Percentiles rank a stretch among this genome's conserved stretches.
Conservation (phyloP, 352 stramenopile species). For the Globisporangium lucens region DNA sequence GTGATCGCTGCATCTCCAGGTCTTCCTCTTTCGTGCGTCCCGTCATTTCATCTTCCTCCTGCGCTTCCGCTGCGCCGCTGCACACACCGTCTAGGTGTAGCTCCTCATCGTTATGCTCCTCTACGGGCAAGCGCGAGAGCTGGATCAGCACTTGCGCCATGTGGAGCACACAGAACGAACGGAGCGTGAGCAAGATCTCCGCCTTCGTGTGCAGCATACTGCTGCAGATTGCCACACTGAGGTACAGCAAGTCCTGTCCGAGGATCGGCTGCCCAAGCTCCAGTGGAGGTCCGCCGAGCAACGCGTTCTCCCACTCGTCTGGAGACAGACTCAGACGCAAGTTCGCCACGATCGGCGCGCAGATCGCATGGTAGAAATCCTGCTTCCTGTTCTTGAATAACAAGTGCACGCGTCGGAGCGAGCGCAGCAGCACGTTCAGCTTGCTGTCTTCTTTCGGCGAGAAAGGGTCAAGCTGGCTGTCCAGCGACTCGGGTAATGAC, state of each 20-base stretch:
- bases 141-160: conserved; percentile 80
- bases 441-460: conserved; percentile 79
- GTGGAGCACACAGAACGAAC: conserved; percentile 70
- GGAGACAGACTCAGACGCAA: conserved; percentile 39
- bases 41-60: conserved; percentile 13
- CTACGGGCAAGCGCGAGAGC: conserved; percentile 43
- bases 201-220: conserved; percentile 75
- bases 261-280: conserved; percentile 62
- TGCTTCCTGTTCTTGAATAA: conserved; percentile 52
- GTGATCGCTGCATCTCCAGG: conserved; percentile 30
- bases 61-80: conserved; percentile 3
- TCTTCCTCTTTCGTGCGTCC: conserved; percentile 32
- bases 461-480: conserved; percentile 64
- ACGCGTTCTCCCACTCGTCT: conserved; percentile 48
- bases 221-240: conserved; percentile 71
- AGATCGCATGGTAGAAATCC: conserved; percentile 52
- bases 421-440: conserved; percentile 62
- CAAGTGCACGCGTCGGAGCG: conserved; percentile 49
- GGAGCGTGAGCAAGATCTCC: conserved; percentile 77
- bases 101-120: conserved; percentile 55
- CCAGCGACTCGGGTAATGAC: conserved; percentile 59
- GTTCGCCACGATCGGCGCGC: conserved; percentile 42
- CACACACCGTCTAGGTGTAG: conserved; percentile 13
- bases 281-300: conserved; percentile 45
- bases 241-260: conserved; percentile 71